Percentiles rank a stretch among this genome's conserved stretches.
Evolutionary conservation across 73 alveolate species (phyloP).

Genomic region (Paramecium tetraurelia): DNA sequence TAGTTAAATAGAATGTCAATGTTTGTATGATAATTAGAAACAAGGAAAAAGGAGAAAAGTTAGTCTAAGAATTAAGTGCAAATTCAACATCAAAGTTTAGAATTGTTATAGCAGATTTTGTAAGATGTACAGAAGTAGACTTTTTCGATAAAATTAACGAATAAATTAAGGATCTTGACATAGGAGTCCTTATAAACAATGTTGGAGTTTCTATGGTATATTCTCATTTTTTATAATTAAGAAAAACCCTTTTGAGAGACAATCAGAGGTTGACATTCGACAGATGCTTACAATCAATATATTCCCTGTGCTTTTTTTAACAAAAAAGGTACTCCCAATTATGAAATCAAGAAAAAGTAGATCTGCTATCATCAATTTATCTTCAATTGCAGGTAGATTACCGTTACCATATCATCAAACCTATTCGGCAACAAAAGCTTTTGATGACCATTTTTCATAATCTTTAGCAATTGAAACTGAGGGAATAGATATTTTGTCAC

Average conservation of each 20-base stretch:
- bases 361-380: conserved; percentile 50
- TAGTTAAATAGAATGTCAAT: conserved; percentile 69
- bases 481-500: not conserved
- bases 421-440: conserved; percentile 51
- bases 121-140: not conserved
- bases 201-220: conserved; percentile 32
- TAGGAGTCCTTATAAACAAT: conserved; percentile 10
- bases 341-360: conserved; percentile 26
- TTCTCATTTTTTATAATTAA: too few relatives aligned
- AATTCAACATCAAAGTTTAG: not conserved
- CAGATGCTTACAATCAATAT: not conserved
- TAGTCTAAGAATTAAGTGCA: not conserved
- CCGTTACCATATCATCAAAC: conserved; percentile 41
- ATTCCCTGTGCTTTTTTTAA: not conserved
- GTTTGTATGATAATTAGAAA: conserved; percentile 67
- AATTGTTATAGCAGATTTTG: conserved; percentile 3
- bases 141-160: conserved; percentile 2
- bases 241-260: not conserved
- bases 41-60: not conserved
- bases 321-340: not conserved
- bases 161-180: not conserved
- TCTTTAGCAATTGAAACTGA: conserved; percentile 22
- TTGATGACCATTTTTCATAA: conserved; percentile 43
- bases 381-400: conserved; percentile 49
- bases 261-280: not conserved